Evolutionary conservation across 805 yeast species (phyloP), one percentile per base, ranked within the genome.

Genomic region (Kodamaea sagamina): DNA sequence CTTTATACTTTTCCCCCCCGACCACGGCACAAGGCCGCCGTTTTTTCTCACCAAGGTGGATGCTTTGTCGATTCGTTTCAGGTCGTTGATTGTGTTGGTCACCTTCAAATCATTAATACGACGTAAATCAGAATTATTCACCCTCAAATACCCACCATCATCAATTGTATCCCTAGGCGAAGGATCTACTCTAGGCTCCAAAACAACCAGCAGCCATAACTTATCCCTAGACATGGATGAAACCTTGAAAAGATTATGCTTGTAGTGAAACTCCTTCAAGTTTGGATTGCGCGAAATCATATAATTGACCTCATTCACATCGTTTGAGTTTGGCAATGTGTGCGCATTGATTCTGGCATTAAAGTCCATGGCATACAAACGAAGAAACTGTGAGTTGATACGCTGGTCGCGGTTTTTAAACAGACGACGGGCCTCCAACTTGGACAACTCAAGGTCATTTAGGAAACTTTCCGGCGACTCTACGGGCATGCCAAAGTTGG

Each of bases 161-260:
- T 52, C 15, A 51, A 48, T 11, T 61, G 16, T 6, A 46, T 34
- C 22, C 48, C 16, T 10, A 3, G 45, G 45, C 7, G 55, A 46
- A 1, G 52, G 46, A 49, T 79, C 86, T 1, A 48, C 44, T 34
- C 84, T 62, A 17, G 84, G 82, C 3, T 75, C 72, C 24, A 81
- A 55, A 4, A 80, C 67, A 11, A 80, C 81, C 31, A 66, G 68
- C 27, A 68, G 65, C 82, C 82, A 79, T 36, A 79, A 57, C 52
- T 77, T 73, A 35, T 77, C 78, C 42, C 78, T 62, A 3, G 78
- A 67, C 12, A 67, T 43, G 6, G 66, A 54, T 1, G 77, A 75
- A 16, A 78, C 50, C 37, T 63, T 68, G 36, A 51, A 51, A 11
- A 62, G 42, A 43, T 64, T 55, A 41, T 59, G 46, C 19, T 46